phyloP scores from a whole-genome alignment of 1,284 basidiomycete genomes.

The Veloporphyrellus conicus region DNA sequence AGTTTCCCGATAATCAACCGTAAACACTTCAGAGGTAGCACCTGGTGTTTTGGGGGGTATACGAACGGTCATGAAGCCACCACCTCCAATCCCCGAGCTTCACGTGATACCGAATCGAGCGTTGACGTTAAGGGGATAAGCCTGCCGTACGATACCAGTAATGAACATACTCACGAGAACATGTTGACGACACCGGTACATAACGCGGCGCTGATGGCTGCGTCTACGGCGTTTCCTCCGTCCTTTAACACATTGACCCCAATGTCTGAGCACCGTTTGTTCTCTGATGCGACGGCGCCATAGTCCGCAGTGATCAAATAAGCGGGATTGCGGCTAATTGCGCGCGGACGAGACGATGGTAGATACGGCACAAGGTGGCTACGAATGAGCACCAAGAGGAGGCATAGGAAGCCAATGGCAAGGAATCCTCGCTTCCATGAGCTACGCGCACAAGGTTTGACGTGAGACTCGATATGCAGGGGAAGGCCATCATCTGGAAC shows the following conservation, averaged over 20 bases:
- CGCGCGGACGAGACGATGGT: constrained; percentile 3
- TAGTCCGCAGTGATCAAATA: constrained; percentile 68
- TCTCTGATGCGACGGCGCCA: constrained; percentile 87
- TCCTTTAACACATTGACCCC: constrained; percentile 73
- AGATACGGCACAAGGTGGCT: background rate
- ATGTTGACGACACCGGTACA: constrained; percentile 87
- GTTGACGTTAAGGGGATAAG: background rate
- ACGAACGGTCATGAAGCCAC: constrained; percentile 88
- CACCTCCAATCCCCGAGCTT: constrained; percentile 84
- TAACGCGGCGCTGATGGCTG: constrained; percentile 74
- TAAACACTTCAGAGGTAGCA: constrained; percentile 57
- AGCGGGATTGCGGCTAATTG: constrained; percentile 54
- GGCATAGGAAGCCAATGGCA: constrained; percentile 10
- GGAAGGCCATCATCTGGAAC: constrained; percentile 21
- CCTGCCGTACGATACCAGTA: background rate
- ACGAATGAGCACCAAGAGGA: constrained; percentile 17
- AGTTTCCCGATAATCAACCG: constrained; percentile 86
- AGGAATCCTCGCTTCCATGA: constrained; percentile 16
- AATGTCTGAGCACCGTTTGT: constrained; percentile 77
- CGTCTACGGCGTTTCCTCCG: constrained; percentile 90
- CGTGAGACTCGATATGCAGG: constrained; percentile 12
- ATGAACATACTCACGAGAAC: constrained; percentile 62
- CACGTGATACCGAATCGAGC: constrained; percentile 1
- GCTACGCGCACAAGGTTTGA: background rate
- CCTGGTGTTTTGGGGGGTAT: constrained; percentile 53